Base-by-base conservation (phyloP, 2,329 filamentous ascomycete species). In the Epichloe glyceriae region DNA sequence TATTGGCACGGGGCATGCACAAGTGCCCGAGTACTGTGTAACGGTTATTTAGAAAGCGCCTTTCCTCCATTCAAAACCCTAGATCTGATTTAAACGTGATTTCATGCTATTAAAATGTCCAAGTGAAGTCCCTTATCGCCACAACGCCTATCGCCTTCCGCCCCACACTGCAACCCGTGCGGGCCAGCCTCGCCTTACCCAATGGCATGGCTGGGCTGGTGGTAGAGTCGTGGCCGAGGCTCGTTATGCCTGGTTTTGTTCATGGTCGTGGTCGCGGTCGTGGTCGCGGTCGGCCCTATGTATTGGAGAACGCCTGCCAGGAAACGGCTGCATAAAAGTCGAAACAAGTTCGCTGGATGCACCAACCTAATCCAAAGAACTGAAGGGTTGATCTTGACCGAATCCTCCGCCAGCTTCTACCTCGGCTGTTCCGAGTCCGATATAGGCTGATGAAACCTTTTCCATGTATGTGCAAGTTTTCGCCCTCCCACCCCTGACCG, bases 1-100 rank as follows among this genome's bases (percentile, higher is more conserved):
- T 37, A 19, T 38, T 40, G 50, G 40, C 48, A 50, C 38, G 22
- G 41, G 47, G 43, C 15, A 42, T 37, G 42, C 47, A 52, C 35
- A 3, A 44, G 30, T 48, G 46, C 37, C 41, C n/a, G 35, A 52
- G n/a, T 52, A 46, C 34, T 38, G 44, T 49, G 37, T 43, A 43
- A 52, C 35, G 55, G 53, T 56, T 57, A 58, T 59, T 60, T 65
- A 64, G 62, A 64, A 58, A 62, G 60, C 61, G 59, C 57, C 54
- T 49, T 58, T 60, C 54, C 58, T 56, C 55, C 58, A 61, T 62
- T 61, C 54, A 62, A 64, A 62, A 59, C 30, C 51, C 55, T 65
- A 65, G 63, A 65, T 63, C 54, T 63, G 58, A 59, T 59, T 62
- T 52, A 61, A 56, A 47, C 47, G 46, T 53, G 42, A 47, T 49